Conservation (phyloP, 345 rosid species). For the Murraya koenigii region DNA sequence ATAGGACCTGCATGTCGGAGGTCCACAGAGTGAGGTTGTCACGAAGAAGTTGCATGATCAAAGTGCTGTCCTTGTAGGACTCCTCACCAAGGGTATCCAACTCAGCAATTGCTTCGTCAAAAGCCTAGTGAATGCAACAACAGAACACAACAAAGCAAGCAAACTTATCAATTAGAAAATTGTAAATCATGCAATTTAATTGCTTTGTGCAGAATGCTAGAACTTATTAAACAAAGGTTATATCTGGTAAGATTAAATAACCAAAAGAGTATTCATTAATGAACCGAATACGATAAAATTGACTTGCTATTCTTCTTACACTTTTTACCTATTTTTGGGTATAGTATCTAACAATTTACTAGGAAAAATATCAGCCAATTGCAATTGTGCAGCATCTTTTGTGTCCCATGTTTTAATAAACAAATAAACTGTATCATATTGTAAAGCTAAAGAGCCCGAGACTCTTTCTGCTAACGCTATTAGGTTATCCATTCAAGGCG, state of each 20-base stretch:
- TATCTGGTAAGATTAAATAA: neutral
- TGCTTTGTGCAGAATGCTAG: neutral
- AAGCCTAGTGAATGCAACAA: conserved; percentile 45
- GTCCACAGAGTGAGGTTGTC: conserved; percentile 98
- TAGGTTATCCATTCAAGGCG: neutral
- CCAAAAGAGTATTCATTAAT: neutral
- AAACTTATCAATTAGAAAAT: neutral
- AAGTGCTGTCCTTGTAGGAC: conserved; percentile 92
- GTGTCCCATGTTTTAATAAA: neutral
- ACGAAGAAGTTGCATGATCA: conserved; percentile 97
- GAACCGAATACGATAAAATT: neutral
- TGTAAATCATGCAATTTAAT: neutral
- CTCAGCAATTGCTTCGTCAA: conserved; percentile 92
- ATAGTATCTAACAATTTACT: neutral
- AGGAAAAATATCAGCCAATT: neutral
- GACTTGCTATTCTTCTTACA: neutral
- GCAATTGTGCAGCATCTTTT: neutral
- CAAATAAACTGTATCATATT: neutral
- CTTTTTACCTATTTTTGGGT: neutral
- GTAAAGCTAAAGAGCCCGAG: neutral
- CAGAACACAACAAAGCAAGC: neutral
- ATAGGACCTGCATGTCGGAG: conserved; percentile 90
- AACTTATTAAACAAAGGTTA: neutral
- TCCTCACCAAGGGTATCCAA: conserved; percentile 92
- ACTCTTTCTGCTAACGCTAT: neutral